Evolutionary conservation across 805 yeast species (phyloP).

Genomic region (Torulaspora microellipsoides): DNA sequence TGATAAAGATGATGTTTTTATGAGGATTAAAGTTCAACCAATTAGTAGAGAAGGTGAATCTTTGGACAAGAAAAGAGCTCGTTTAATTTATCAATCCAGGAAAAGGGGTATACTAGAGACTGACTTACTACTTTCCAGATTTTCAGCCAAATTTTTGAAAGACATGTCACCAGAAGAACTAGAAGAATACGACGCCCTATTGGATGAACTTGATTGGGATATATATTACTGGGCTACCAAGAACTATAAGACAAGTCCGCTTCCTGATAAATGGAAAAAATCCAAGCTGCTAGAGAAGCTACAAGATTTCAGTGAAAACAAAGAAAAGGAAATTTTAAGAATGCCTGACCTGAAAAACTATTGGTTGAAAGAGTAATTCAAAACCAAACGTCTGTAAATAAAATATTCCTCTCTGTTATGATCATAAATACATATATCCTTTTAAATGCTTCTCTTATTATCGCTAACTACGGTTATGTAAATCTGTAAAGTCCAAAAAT

Average conservation of each 20-base stretch:
- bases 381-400: background rate
- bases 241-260: constrained; percentile 73
- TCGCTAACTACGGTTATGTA: background rate
- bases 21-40: constrained; percentile 70
- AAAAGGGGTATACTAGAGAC: constrained; percentile 95
- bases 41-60: constrained; percentile 70
- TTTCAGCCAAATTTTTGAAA: constrained; percentile 70
- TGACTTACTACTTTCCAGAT: constrained; percentile 77
- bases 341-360: constrained; percentile 64
- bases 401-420: too few species aligned
- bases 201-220: constrained; percentile 98
- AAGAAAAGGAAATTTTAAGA: constrained; percentile 65
- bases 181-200: constrained; percentile 76
- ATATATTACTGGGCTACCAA: constrained; percentile 96
- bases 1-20: constrained; percentile 37
- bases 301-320: constrained; percentile 71
- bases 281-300: constrained; percentile 58
- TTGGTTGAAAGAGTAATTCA: constrained; percentile 5
- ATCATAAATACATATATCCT: too few species aligned
- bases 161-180: constrained; percentile 59
- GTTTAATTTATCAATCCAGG: constrained; percentile 84
- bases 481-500: too few species aligned
- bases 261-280: constrained; percentile 82
- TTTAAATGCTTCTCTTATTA: background rate
- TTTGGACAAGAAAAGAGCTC: constrained; percentile 71